Evolutionary conservation across 2,329 filamentous ascomycete genomes (phyloP).

Genomic region (Arachnomyces sp.): DNA sequence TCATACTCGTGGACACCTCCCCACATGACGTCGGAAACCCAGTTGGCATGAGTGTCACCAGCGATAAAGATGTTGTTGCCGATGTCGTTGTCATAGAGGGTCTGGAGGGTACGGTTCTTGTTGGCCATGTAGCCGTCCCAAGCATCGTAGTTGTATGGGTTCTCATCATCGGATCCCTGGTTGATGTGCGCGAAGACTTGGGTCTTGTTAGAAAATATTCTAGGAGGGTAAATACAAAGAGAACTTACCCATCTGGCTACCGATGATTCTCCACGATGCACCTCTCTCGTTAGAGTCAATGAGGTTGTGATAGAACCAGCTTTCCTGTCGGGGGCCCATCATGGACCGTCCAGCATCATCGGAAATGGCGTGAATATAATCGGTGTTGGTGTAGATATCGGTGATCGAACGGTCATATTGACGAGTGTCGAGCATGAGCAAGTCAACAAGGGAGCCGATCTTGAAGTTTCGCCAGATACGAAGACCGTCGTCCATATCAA

Average conservation of each 20-base stretch:
- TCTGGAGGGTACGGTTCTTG: constrained; percentile 61
- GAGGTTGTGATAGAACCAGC: constrained; percentile 62
- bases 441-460: constrained; percentile 58
- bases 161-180: constrained; percentile 21
- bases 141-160: constrained; percentile 48
- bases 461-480: constrained; percentile 62
- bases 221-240: constrained; percentile 6
- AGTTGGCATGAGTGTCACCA: constrained; percentile 62
- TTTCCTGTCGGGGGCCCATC: constrained; percentile 66
- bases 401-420: constrained; percentile 63
- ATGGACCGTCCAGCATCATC: constrained; percentile 61
- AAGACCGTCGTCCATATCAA: constrained; percentile 62
- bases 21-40: constrained; percentile 56
- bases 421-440: constrained; percentile 62
- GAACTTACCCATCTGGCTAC: constrained; percentile 52
- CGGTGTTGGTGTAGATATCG: constrained; percentile 51
- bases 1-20: constrained; percentile 46
- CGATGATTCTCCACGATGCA: constrained; percentile 63
- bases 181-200: constrained; percentile 20
- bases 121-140: constrained; percentile 64
- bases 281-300: constrained; percentile 54
- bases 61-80: constrained; percentile 66
- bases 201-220: background rate
- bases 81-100: constrained; percentile 61
- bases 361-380: constrained; percentile 55